Evolutionary conservation across 1,284 basidiomycete genomes (phyloP).

Genomic region (Ceratobasidium sp.): DNA sequence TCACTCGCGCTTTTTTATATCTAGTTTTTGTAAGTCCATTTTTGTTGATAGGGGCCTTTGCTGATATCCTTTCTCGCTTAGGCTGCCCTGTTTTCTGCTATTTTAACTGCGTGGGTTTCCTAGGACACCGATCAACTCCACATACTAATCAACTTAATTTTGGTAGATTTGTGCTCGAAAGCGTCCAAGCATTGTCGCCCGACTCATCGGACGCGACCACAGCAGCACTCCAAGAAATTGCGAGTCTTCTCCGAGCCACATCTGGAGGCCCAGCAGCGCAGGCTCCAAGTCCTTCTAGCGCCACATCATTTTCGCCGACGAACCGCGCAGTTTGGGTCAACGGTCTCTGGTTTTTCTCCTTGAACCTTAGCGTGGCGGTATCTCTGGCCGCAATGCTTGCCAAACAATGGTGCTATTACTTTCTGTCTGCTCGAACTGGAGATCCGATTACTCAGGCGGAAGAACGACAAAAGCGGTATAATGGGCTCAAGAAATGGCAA

Average conservation of each 20-base stretch:
- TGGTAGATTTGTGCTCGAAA: slow-evolving; percentile 33
- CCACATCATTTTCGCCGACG: neutral
- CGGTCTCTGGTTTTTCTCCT: slow-evolving; percentile 23
- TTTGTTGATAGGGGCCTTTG: neutral
- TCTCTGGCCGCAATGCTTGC: slow-evolving; percentile 22
- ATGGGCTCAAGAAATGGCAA: slow-evolving; percentile 10
- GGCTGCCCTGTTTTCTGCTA: slow-evolving; percentile 31
- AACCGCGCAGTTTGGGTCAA: slow-evolving; percentile 16
- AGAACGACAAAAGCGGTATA: slow-evolving; percentile 14
- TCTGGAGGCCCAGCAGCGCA: neutral
- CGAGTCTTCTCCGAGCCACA: neutral
- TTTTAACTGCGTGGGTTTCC: slow-evolving; percentile 19
- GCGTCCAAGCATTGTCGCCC: slow-evolving; percentile 1
- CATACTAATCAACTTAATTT: neutral
- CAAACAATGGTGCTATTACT: slow-evolving; percentile 35
- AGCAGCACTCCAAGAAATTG: slow-evolving; percentile 2
- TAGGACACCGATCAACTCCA: neutral
- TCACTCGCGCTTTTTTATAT: too few relatives aligned
- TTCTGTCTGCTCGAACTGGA: neutral
- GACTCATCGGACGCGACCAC: slow-evolving; percentile 2
- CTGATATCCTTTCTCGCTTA: neutral
- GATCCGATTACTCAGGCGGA: slow-evolving; percentile 20
- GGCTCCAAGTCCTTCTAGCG: too few relatives aligned
- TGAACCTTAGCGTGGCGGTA: slow-evolving; percentile 13
- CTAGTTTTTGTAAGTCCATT: slow-evolving; percentile 2